Percentiles rank a stretch among this genome's conserved stretches.
Evolutionary conservation across 495 filamentous ascomycete species (phyloP).

Genomic region (Tirmania nivea): DNA sequence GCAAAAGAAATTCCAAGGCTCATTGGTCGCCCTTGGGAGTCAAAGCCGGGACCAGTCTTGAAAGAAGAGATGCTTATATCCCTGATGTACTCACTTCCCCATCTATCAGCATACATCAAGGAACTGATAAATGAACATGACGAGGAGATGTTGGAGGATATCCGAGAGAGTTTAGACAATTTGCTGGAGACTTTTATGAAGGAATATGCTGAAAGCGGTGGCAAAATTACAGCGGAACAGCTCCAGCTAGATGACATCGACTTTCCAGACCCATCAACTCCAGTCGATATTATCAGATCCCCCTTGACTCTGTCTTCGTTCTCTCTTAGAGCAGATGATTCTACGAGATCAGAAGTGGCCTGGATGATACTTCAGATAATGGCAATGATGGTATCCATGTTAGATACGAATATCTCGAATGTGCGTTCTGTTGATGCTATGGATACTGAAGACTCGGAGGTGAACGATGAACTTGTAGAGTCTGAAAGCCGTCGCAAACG

Average conservation of each 20-base stretch:
- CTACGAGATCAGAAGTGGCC: constrained; percentile 23
- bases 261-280: constrained; percentile 27
- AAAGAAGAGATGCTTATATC: constrained; percentile 41
- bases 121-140: constrained; percentile 10
- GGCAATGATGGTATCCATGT: constrained; percentile 9
- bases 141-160: constrained; percentile 3
- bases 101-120: constrained; percentile 29
- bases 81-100: constrained; percentile 42
- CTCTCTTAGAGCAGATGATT: constrained; percentile 23
- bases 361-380: constrained; percentile 15
- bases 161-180: constrained; percentile 24
- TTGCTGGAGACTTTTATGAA: constrained; percentile 40
- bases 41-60: constrained; percentile 34
- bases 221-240: constrained; percentile 32
- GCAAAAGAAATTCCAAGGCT: constrained; percentile 43
- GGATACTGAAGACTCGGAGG: constrained; percentile 14
- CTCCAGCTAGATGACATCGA: constrained; percentile 53
- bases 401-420: constrained; percentile 4
- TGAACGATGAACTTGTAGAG: constrained; percentile 4
- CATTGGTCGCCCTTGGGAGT: constrained; percentile 51
- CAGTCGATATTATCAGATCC: constrained; percentile 19
- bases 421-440: constrained; percentile 1
- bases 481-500: constrained; percentile 30
- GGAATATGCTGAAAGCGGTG: constrained; percentile 50
- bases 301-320: constrained; percentile 27